A percentile compares a stretch with the other conserved stretches of the same genome.
Evolutionary conservation across 495 filamentous ascomycete genomes (phyloP).

Genomic region (Aspergillus funiculosus): DNA sequence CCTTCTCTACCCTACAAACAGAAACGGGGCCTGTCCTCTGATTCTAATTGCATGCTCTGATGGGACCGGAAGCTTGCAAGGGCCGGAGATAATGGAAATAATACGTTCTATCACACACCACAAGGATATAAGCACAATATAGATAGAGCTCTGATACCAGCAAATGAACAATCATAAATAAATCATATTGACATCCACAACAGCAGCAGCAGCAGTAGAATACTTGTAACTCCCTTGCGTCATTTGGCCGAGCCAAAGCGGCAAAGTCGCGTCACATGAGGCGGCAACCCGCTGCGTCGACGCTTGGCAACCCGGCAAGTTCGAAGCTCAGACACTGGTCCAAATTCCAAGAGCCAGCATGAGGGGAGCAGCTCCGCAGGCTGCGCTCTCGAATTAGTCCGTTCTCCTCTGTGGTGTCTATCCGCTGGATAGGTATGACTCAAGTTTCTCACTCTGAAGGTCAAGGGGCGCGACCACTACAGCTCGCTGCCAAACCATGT

Average conservation of each 20-base stretch:
- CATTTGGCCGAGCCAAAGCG: too few species aligned
- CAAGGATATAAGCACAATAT: neutral
- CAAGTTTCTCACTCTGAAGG: conserved; percentile 4
- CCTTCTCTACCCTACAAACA: neutral
- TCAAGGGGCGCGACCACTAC: conserved; percentile 19
- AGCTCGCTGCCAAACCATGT: conserved; percentile 54
- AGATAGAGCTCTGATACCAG: conserved; percentile 6
- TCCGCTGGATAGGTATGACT: conserved; percentile 20
- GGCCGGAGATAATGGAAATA: conserved; percentile 4
- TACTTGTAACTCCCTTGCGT: neutral
- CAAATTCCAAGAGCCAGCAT: conserved; percentile 1
- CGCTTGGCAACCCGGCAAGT: conserved; percentile 10
- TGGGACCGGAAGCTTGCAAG: neutral
- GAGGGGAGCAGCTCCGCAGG: conserved; percentile 7
- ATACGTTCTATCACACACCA: conserved; percentile 2
- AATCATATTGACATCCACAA: neutral
- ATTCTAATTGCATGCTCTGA: neutral
- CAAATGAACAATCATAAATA: neutral
- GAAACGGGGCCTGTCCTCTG: neutral
- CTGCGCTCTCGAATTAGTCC: conserved; percentile 5
- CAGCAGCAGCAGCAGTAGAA: neutral
- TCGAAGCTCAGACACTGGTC: conserved; percentile 2
- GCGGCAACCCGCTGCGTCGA: conserved; percentile 5
- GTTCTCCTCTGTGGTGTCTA: conserved; percentile 1
- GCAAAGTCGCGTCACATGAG: conserved; percentile 15